Conservation (phyloP, 805 yeast species). For the Metschnikowia baotianmanensis region DNA sequence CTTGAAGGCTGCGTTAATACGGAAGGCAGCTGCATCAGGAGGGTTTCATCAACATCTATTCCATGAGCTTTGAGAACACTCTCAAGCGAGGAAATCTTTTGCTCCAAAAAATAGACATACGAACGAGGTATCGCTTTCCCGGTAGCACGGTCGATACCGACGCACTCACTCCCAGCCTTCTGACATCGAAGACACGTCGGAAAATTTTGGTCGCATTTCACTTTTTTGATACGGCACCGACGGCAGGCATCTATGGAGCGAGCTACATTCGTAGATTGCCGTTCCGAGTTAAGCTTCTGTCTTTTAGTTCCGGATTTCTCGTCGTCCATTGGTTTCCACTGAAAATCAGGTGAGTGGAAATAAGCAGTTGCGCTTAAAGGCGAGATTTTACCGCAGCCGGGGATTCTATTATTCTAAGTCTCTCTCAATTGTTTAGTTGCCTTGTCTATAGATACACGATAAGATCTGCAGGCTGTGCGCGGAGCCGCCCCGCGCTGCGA, state of each 20-base stretch:
- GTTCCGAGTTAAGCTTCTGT: conserved; percentile 1
- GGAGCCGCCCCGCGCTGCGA: background rate
- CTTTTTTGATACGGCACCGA: conserved; percentile 69
- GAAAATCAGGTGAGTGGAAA: background rate
- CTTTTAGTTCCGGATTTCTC: background rate
- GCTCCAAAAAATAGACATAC: conserved; percentile 70
- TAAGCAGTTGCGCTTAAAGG: background rate
- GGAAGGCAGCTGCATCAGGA: background rate
- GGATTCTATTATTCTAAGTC: background rate
- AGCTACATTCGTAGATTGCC: conserved; percentile 33
- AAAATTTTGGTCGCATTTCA: conserved; percentile 64
- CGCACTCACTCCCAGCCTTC: conserved; percentile 69
- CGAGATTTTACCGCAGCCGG: background rate
- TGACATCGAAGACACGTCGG: conserved; percentile 65
- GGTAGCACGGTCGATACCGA: conserved; percentile 83
- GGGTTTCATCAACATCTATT: background rate
- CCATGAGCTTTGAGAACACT: conserved; percentile 9
- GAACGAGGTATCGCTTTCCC: conserved; percentile 85
- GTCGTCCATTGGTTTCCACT: background rate
- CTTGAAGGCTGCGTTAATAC: background rate
- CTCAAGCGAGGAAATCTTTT: conserved; percentile 57
- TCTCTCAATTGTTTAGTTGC: background rate
- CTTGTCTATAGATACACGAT: conserved; percentile 2
- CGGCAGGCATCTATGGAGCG: conserved; percentile 82
- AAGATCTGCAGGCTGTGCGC: conserved; percentile 9